These are phyloP conservation scores for Loxodes magnus DNA, from an alignment of 73 alveolate genomes.

Conservation along the genomic window DNA sequence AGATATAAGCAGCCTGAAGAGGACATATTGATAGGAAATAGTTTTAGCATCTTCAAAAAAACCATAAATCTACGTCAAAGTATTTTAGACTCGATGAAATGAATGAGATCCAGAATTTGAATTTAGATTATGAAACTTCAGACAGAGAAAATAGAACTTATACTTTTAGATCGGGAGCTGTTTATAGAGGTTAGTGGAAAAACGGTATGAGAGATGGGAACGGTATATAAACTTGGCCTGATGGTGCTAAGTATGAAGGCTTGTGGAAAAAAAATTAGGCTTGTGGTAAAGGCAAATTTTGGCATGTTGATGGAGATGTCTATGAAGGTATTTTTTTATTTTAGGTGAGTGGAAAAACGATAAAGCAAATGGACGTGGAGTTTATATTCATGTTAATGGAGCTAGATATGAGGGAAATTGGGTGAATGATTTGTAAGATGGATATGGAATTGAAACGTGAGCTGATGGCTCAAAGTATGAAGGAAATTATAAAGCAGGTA, in stretches of 20 bases:
- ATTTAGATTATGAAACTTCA: slow-evolving; percentile 8
- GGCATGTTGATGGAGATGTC: slow-evolving; percentile 60
- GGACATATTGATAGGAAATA: slow-evolving; percentile 12
- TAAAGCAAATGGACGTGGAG: too few species aligned
- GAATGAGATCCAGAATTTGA: slow-evolving; percentile 20
- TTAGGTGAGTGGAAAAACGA: slow-evolving; percentile 63
- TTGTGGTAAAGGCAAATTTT: slow-evolving; percentile 47
- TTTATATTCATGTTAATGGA: too few species aligned
- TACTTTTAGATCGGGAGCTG: slow-evolving; percentile 61
- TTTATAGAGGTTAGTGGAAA: slow-evolving; percentile 79
- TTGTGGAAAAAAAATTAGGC: slow-evolving; percentile 57
- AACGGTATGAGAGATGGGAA: slow-evolving; percentile 72
- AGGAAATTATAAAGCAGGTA: too few species aligned
- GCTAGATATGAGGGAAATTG: too few species aligned
- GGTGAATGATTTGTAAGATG: too few species aligned
- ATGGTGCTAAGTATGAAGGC: slow-evolving; percentile 67
- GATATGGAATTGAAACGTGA: too few species aligned
- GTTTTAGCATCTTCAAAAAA: not conserved
- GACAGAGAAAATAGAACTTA: slow-evolving; percentile 51
- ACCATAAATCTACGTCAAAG: slow-evolving; percentile 1
- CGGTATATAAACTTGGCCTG: slow-evolving; percentile 68
- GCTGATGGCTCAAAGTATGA: too few species aligned
- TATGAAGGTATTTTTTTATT: too few species aligned
- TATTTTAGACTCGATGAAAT: slow-evolving; percentile 34
- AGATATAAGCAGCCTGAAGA: slow-evolving; percentile 32